These are phyloP conservation scores for Termitomyces sp. DNA, from an alignment of 768 basidiomycete species.

Conservation along the genomic window DNA sequence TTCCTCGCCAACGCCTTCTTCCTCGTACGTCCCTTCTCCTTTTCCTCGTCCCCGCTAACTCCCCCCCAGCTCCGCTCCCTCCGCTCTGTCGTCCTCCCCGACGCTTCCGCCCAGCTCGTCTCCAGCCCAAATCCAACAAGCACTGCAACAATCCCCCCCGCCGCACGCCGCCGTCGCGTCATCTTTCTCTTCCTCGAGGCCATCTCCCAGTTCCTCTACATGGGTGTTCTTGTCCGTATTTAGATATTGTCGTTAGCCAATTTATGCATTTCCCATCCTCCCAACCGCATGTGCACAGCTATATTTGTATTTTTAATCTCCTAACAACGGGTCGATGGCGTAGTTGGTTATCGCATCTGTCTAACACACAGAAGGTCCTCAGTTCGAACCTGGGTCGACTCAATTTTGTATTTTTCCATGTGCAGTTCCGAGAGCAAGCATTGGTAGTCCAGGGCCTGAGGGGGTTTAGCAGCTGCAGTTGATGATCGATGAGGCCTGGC, in stretches of 20 bases:
- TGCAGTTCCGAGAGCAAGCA: too few species aligned
- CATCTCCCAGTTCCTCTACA: too few species aligned
- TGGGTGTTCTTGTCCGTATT: too few species aligned
- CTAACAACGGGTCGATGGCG: conserved; percentile 50
- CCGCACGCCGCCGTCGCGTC: conserved; percentile 73
- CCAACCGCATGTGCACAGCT: too few species aligned
- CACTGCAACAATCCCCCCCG: conserved; percentile 62
- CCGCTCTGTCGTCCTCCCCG: conserved; percentile 65
- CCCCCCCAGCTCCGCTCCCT: conserved; percentile 79
- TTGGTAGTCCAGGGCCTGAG: too few species aligned
- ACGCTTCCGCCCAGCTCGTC: conserved; percentile 45
- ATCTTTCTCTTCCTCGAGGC: too few species aligned
- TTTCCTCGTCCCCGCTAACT: neutral
- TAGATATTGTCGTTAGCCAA: too few species aligned
- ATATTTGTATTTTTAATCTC: too few species aligned
- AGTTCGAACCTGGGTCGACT: conserved; percentile 18
- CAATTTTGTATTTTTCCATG: too few species aligned
- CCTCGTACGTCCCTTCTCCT: conserved; percentile 50
- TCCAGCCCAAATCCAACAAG: conserved; percentile 33
- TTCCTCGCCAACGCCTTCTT: conserved; percentile 93
- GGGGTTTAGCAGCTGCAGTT: too few species aligned
- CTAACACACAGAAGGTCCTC: conserved; percentile 43
- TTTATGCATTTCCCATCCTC: too few species aligned
- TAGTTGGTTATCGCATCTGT: conserved; percentile 84
- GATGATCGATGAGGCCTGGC: too few species aligned